phyloP scores from a whole-genome alignment of 1,284 basidiomycete species.

The Microbotryum violaceum region DNA sequence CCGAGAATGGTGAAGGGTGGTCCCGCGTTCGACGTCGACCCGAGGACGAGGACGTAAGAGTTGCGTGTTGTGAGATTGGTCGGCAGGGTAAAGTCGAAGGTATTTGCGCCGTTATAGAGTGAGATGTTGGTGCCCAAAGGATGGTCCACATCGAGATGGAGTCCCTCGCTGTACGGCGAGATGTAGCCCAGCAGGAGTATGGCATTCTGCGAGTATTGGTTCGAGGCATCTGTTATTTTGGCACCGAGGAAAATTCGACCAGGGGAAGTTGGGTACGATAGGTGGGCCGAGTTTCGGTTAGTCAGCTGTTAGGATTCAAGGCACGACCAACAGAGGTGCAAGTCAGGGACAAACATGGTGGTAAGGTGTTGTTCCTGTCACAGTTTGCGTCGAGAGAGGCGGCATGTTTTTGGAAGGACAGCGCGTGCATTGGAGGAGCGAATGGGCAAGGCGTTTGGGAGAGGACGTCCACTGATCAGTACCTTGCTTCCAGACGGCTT shows the following conservation, averaged over 20 bases:
- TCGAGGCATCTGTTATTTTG: not conserved
- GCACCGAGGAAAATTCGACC: too few species aligned
- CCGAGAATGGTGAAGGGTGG: slow-evolving; percentile 20
- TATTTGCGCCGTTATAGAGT: slow-evolving; percentile 5
- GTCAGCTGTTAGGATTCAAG: too few species aligned
- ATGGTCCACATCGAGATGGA: slow-evolving; percentile 7
- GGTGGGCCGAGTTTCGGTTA: not conserved
- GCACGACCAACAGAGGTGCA: not conserved
- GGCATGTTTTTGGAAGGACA: too few species aligned
- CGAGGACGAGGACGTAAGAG: slow-evolving; percentile 22
- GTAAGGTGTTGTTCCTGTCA: not conserved
- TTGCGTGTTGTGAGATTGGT: slow-evolving; percentile 17
- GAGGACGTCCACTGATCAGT: too few species aligned
- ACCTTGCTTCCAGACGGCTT: too few species aligned
- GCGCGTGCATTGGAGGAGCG: too few species aligned
- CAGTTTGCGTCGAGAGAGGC: not conserved
- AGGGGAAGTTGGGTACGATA: not conserved
- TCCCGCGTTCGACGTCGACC: slow-evolving; percentile 18
- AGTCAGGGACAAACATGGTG: not conserved
- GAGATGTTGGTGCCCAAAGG: slow-evolving; percentile 18
- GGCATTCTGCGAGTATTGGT: not conserved
- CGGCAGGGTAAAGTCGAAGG: slow-evolving; percentile 10
- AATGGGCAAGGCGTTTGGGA: too few species aligned
- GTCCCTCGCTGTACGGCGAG: not conserved
- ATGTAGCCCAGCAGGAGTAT: slow-evolving; percentile 5